These are phyloP conservation scores for Pisolithus marmoratus DNA, from an alignment of 768 basidiomycete species.

Conservation along the genomic window DNA sequence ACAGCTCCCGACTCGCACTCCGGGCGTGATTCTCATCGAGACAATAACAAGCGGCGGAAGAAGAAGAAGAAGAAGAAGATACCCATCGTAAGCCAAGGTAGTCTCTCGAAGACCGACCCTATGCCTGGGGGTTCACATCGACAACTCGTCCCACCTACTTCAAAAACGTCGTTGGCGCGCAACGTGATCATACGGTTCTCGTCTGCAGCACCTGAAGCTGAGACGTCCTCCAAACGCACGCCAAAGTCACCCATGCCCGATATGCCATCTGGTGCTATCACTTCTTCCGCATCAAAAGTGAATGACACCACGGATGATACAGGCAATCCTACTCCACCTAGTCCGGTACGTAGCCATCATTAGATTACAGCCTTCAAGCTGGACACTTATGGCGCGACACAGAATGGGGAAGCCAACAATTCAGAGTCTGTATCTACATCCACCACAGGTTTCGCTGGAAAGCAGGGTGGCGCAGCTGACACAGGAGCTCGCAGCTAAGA, in stretches of 20 bases:
- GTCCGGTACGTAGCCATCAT: not conserved
- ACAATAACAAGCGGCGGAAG: conserved; percentile 19
- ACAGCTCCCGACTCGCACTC: conserved; percentile 10
- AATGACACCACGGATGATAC: not conserved
- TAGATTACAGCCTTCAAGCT: no score
- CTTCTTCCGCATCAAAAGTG: not conserved
- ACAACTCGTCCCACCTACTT: conserved; percentile 1
- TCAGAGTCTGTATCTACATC: not conserved
- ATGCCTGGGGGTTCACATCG: conserved; percentile 5
- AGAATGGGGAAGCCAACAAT: not conserved
- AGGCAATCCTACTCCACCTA: not conserved
- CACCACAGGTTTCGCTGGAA: conserved; percentile 6
- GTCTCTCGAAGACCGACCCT: conserved; percentile 7
- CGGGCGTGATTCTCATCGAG: conserved; percentile 17
- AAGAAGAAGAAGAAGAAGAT: conserved; percentile 26
- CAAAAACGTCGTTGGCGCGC: conserved; percentile 11
- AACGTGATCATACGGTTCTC: conserved; percentile 25
- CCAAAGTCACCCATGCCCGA: not conserved
- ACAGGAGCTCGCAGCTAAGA: conserved; percentile 37
- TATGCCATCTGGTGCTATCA: not conserved
- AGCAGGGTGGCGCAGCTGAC: conserved; percentile 36
- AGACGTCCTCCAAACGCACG: not conserved
- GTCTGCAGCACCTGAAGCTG: conserved; percentile 13
- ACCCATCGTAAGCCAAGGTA: conserved; percentile 12
- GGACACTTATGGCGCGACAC: not conserved